Percentiles rank a stretch among this genome's conserved stretches.
Conservation (phyloP, 805 yeast genomes). For the Nakazawaea laoshanensis region DNA sequence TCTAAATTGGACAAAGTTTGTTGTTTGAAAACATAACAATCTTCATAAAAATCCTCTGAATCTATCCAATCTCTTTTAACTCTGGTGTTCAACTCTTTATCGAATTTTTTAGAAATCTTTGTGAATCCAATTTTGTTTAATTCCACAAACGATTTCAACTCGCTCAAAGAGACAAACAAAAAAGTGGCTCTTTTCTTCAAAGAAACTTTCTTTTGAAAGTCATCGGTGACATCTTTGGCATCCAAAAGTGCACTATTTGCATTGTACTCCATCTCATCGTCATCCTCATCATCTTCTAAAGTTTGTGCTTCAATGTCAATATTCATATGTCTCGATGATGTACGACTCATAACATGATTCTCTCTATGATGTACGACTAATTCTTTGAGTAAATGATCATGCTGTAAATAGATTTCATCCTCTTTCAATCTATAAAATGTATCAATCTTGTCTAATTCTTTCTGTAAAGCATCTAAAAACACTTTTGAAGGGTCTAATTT, state of each 20-base stretch:
- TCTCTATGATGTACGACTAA: slow-evolving; percentile 16
- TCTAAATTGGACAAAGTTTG: slow-evolving; percentile 19
- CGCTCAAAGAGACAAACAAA: slow-evolving; percentile 35
- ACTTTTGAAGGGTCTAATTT: slow-evolving; percentile 26
- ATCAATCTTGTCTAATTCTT: slow-evolving; percentile 45
- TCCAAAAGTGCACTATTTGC: slow-evolving; percentile 40
- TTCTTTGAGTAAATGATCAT: slow-evolving; percentile 28
- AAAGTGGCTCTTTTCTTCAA: slow-evolving; percentile 38
- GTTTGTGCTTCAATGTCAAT: slow-evolving; percentile 10
- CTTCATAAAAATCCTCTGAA: slow-evolving; percentile 27
- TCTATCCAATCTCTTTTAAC: slow-evolving; percentile 32
- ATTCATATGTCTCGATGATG: slow-evolving; percentile 15
- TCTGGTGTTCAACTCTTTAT: slow-evolving; percentile 36
- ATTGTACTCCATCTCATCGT: slow-evolving; percentile 26
- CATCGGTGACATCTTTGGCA: slow-evolving; percentile 39
- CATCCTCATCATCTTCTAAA: slow-evolving; percentile 26
- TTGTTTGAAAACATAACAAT: slow-evolving; percentile 29
- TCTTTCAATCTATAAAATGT: slow-evolving; percentile 41
- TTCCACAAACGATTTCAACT: slow-evolving; percentile 41
- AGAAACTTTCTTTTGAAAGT: slow-evolving; percentile 38
- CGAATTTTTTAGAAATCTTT: slow-evolving; percentile 45
- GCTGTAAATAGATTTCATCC: slow-evolving; percentile 33
- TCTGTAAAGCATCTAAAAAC: slow-evolving; percentile 35
- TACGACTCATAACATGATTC: slow-evolving; percentile 14
- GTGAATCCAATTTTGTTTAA: slow-evolving; percentile 45